A percentile compares a stretch with the other conserved stretches of the same genome.
phyloP scores from a whole-genome alignment of 495 filamentous ascomycete species.

The Neurospora cerealis region DNA sequence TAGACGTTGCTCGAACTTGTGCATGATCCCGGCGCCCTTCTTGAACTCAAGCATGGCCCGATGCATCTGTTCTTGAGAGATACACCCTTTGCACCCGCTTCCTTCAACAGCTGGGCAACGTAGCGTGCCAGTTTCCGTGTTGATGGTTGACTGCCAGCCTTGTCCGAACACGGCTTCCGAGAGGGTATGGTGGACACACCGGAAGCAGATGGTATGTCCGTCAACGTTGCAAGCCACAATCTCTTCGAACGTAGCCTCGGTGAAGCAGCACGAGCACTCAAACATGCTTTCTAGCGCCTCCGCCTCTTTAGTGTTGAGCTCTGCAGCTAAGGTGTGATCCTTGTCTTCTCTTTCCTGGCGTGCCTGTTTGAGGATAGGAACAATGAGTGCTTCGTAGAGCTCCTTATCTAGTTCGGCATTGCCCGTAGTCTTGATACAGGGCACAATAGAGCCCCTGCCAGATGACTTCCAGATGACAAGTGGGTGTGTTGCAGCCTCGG shows the following conservation, averaged over 20 bases:
- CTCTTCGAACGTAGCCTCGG: slow-evolving; percentile 68
- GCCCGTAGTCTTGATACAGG: slow-evolving; percentile 59
- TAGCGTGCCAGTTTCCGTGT: slow-evolving; percentile 58
- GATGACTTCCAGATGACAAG: slow-evolving; percentile 54
- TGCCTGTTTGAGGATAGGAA: slow-evolving; percentile 46
- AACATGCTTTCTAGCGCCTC: slow-evolving; percentile 57
- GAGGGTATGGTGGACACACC: slow-evolving; percentile 67
- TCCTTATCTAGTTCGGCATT: slow-evolving; percentile 74
- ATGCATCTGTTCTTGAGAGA: slow-evolving; percentile 56
- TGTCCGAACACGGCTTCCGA: slow-evolving; percentile 88
- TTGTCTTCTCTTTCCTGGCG: slow-evolving; percentile 46
- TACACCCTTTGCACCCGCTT: slow-evolving; percentile 60
- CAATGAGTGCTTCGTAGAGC: slow-evolving; percentile 56
- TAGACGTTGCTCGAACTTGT: slow-evolving; percentile 65
- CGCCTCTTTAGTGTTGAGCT: slow-evolving; percentile 68
- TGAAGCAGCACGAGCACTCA: slow-evolving; percentile 89
- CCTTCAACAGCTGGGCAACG: slow-evolving; percentile 67
- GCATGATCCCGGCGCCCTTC: slow-evolving; percentile 57
- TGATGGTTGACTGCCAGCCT: slow-evolving; percentile 73
- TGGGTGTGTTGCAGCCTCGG: slow-evolving; percentile 43
- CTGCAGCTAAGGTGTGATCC: slow-evolving; percentile 55
- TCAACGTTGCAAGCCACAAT: slow-evolving; percentile 62
- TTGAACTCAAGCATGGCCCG: slow-evolving; percentile 58
- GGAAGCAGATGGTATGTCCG: slow-evolving; percentile 77
- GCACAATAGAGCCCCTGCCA: slow-evolving; percentile 37